phyloP scores from a whole-genome alignment of 352 stramenopile species.

The Pythium periplocum region DNA sequence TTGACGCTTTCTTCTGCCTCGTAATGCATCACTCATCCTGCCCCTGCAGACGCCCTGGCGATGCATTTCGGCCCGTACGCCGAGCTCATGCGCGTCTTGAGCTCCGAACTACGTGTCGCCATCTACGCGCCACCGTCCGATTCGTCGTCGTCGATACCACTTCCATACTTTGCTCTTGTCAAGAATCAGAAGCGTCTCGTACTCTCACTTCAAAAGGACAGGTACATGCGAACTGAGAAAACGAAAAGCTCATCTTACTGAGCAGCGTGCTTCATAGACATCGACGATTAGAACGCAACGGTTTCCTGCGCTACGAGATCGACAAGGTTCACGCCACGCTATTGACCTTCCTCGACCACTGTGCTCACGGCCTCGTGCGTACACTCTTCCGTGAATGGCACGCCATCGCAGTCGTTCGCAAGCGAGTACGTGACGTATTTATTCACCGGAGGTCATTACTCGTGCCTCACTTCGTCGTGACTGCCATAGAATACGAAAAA shows the following conservation, averaged over 20 bases:
- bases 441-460: neutral
- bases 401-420: slow-evolving; percentile 43
- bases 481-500: slow-evolving; percentile 53
- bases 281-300: slow-evolving; percentile 43
- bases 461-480: neutral
- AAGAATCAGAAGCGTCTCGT: slow-evolving; percentile 59
- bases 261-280: slow-evolving; percentile 18
- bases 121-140: slow-evolving; percentile 28
- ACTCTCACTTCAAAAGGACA: slow-evolving; percentile 37
- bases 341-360: slow-evolving; percentile 40
- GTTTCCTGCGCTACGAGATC: slow-evolving; percentile 51
- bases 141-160: neutral
- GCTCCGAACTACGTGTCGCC: slow-evolving; percentile 32
- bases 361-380: slow-evolving; percentile 34
- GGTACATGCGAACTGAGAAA: slow-evolving; percentile 20
- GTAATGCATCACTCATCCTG: neutral
- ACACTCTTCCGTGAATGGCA: slow-evolving; percentile 71
- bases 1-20: no score
- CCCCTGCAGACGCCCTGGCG: slow-evolving; percentile 42
- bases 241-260: neutral
- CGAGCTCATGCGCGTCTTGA: slow-evolving; percentile 33
- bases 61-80: slow-evolving; percentile 53
- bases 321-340: slow-evolving; percentile 51
- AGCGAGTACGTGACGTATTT: slow-evolving; percentile 36
- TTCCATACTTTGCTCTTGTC: slow-evolving; percentile 62